Base-by-base conservation (phyloP, 1,139 yeast genomes). In the Pichia sp. region DNA sequence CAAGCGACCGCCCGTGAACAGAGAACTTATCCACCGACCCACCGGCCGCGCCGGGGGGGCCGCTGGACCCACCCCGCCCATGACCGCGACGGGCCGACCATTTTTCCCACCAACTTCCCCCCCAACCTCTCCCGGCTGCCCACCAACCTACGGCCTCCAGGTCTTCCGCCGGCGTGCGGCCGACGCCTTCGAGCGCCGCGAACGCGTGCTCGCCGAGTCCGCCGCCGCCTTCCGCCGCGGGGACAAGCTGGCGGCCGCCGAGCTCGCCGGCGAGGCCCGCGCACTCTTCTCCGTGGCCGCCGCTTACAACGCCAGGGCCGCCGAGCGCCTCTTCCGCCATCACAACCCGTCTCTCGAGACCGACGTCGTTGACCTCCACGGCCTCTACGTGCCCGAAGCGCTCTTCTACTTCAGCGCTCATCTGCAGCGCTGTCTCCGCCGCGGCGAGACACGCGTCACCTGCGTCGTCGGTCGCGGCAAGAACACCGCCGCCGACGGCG, bases 391-490 rank as follows among this genome's bases (percentile, higher is more conserved):
- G 29, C n/a, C 20, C 8, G 52, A 50, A n/a, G 52, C 45, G n/a
- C 14, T 45, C 9, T 50, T 33, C 29, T 50, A 50, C 40, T 34
- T 50, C 14, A 14, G 49, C 17, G 30, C n/a, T 4, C 52, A 50
- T 12, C 10, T 50, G 7, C 44, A 44, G 24, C 16, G 27, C 9
- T 45, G 49, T 14, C 24, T 50, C 9, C 8, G 9, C 2, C 44
- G 52, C 12, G 52, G 45, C 3, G 45, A 44, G 27, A 24, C 6
- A 6, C 14, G 7, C 6, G 16, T 50, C 7, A 16, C 9, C 2
- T 44, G 48, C 17, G 49, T 50, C 14, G 52, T 50, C 7, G 52
- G 52, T 3, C 17, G 34, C 9, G 52, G 52, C 10, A 50, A 45
- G 12, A 50, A 50, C 31, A n/a, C 44, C 12, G 5, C 45, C 38